Base-by-base conservation (phyloP, 202 grass and related monocot genomes). In the Zizania palustris region DNA sequence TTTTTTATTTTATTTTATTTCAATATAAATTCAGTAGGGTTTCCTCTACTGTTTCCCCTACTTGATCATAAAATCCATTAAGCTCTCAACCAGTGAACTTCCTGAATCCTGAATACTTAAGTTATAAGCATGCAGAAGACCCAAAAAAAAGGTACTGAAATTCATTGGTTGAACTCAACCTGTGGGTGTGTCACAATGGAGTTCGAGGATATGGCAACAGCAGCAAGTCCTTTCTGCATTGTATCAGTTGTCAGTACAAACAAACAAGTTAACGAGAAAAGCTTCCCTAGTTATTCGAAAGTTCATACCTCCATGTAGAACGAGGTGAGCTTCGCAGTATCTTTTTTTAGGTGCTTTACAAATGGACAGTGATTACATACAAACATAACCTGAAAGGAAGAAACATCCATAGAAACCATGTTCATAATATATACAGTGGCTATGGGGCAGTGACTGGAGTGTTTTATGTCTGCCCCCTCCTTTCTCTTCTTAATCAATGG, bases 321-420 rank as follows among this genome's bases (percentile, higher is more conserved):
- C 39, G 75, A 84, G 8, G 91, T 82, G 73, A 97, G 84, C 60
- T 93, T 97, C 10, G 69, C 75, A 60, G 93, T 97, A 73, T 91
- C 86, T 69, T 92, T 97, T 46, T 90, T 97, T 54, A 97, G 79
- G 73, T 97, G 88, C 49, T 88, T 93, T 35, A 97, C 94, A 86
- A 93, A 97, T 15, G 94, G 94, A 21, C 94, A 97, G 36, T 97
- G 94, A 44, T 97, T 97, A 59, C 84, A 90, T 58, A 97, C 82
- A 77, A 97, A 93, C 91, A 97, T 97, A 64, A 97, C 94, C 94
- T 97, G 84, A 73, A 72, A 80, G n/a, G 45, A 9, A 19, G 69
- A 16, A 2, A 10, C 28, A 56, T 33, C 19, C 60, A 72, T 53
- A 6, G 13, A 59, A 59, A 28, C 28, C 12, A 21, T 1, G 5